A percentile compares a stretch with the other conserved stretches of the same genome.
Conservation (phyloP, 768 basidiomycete genomes). For the Suillus placidus region DNA sequence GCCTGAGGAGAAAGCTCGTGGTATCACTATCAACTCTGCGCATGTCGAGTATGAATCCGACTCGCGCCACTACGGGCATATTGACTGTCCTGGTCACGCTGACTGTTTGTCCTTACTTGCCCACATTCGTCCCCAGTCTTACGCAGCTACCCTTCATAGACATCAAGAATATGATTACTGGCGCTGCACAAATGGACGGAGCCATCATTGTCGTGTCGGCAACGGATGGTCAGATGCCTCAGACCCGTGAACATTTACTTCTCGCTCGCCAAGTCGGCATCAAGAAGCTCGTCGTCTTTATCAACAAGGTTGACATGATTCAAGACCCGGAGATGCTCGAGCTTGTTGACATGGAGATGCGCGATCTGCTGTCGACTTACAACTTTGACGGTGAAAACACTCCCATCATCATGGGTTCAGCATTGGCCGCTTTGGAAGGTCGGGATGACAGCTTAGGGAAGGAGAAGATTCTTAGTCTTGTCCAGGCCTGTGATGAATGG, state of each 20-base stretch:
- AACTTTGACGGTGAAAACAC: constrained; percentile 97
- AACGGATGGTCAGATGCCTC: constrained; percentile 99
- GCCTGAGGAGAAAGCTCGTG: constrained; percentile 98
- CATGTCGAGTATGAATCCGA: constrained; percentile 98
- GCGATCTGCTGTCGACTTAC: constrained; percentile 88
- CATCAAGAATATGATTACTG: constrained; percentile 99
- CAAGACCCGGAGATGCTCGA: constrained; percentile 98
- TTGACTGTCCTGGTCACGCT: constrained; percentile 96
- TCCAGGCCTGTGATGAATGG: constrained; percentile 91
- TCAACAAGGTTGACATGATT: constrained; percentile 99
- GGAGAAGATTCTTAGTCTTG: constrained; percentile 78
- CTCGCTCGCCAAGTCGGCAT: constrained; percentile 98
- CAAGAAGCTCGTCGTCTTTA: constrained; percentile 96
- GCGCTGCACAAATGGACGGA: constrained; percentile 97
- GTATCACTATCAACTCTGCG: constrained; percentile 98
- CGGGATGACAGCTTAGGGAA: constrained; percentile 78
- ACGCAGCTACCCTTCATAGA: constrained; percentile 45
- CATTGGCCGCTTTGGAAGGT: constrained; percentile 91
- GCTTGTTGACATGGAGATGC: constrained; percentile 99
- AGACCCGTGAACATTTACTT: constrained; percentile 97
- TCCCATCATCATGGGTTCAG: constrained; percentile 98
- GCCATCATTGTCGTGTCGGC: constrained; percentile 97
- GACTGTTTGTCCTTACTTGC: constrained; percentile 64
- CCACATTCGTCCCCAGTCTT: constrained; percentile 12
- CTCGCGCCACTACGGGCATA: constrained; percentile 92